phyloP scores from a whole-genome alignment of 1,284 basidiomycete genomes.

The Cutaneotrichosporon sp. region DNA sequence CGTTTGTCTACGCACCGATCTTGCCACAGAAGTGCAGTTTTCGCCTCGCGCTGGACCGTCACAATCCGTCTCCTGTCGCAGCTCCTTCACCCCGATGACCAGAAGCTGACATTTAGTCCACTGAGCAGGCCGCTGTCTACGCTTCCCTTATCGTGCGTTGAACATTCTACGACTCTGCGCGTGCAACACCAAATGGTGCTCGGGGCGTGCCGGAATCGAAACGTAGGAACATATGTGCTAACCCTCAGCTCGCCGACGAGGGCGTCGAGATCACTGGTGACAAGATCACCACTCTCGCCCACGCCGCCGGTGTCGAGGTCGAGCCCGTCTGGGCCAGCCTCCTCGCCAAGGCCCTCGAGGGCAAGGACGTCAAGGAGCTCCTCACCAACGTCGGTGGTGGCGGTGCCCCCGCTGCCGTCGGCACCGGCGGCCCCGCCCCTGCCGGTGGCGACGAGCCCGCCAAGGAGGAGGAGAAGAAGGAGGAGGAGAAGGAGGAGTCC shows the following conservation, averaged over 20 bases:
- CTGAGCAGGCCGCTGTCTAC: slow-evolving; percentile 73
- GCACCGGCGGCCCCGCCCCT: slow-evolving; percentile 53
- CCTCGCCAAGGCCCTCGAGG: slow-evolving; percentile 95
- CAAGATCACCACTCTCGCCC: slow-evolving; percentile 79
- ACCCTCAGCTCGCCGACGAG: slow-evolving; percentile 70
- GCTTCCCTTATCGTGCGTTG: slow-evolving; percentile 28
- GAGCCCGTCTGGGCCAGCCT: slow-evolving; percentile 98
- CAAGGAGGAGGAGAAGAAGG: slow-evolving; percentile 70
- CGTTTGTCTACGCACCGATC: no score
- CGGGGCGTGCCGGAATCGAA: background rate
- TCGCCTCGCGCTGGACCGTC: no score
- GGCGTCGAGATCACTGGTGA: slow-evolving; percentile 93
- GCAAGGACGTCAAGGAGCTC: slow-evolving; percentile 94
- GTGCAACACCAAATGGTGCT: no score
- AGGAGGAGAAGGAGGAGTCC: slow-evolving; percentile 70
- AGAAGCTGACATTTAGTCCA: slow-evolving; percentile 24
- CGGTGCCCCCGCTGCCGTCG: slow-evolving; percentile 66
- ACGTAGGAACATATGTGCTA: background rate
- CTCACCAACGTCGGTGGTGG: slow-evolving; percentile 87
- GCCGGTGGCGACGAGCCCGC: slow-evolving; percentile 60
- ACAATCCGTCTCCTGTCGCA: background rate
- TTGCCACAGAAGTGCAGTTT: no score
- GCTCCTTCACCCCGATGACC: background rate
- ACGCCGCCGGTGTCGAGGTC: slow-evolving; percentile 76
- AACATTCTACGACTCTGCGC: no score